Evolutionary conservation across 345 rosid species (phyloP).

Genomic region (Dimocarpus longan): DNA sequence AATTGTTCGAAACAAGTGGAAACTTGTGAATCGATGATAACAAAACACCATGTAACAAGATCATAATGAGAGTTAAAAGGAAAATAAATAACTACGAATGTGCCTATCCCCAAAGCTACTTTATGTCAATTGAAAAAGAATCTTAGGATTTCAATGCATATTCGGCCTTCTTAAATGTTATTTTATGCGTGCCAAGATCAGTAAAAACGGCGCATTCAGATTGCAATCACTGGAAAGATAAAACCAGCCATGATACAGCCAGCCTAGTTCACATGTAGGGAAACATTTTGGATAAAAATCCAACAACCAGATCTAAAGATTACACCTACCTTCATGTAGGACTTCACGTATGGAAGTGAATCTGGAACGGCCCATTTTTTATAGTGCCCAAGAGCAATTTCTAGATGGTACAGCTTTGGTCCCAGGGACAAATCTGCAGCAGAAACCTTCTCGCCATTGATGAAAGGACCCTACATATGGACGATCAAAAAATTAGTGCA

Average conservation of each 20-base stretch:
- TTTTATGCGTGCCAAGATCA: neutral
- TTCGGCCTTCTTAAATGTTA: neutral
- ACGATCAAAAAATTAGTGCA: constrained; percentile 1
- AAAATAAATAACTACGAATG: neutral
- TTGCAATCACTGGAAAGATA: neutral
- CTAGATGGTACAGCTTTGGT: constrained; percentile 80
- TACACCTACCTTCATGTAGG: constrained; percentile 73
- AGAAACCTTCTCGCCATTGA: constrained; percentile 80
- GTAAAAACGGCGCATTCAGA: neutral
- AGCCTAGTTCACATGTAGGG: neutral
- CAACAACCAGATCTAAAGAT: neutral
- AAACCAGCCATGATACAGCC: neutral
- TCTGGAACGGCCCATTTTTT: constrained; percentile 89
- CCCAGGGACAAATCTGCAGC: constrained; percentile 82
- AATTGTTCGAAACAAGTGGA: neutral
- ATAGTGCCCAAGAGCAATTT: constrained; percentile 84
- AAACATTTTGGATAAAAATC: neutral
- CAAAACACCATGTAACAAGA: neutral
- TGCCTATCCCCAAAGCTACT: neutral
- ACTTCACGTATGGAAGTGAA: constrained; percentile 61
- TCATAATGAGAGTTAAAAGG: neutral
- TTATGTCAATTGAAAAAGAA: neutral
- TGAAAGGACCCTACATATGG: constrained; percentile 72
- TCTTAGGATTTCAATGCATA: neutral
- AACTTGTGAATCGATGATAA: neutral